Evolutionary conservation across 805 yeast genomes (phyloP).

Genomic region (Kuraishia borneana): DNA sequence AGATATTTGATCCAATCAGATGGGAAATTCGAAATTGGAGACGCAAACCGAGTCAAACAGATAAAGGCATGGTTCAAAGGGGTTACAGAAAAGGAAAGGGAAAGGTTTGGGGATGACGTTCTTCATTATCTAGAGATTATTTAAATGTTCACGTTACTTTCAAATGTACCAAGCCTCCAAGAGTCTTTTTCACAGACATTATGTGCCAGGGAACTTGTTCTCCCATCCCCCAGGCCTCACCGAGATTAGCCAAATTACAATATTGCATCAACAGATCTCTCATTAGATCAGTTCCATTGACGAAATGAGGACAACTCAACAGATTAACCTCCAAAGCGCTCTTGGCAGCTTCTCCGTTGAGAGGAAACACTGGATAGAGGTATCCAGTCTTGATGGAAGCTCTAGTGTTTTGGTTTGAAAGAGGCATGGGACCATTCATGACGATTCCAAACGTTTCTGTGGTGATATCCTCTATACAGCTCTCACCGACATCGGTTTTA

Average conservation of each 20-base stretch:
- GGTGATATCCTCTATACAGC: slow-evolving; percentile 31
- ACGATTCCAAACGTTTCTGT: slow-evolving; percentile 46
- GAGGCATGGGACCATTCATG: slow-evolving; percentile 49
- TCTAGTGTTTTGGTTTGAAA: slow-evolving; percentile 60
- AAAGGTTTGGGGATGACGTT: background rate
- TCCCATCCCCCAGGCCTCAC: slow-evolving; percentile 24
- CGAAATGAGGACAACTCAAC: slow-evolving; percentile 62
- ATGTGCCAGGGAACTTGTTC: slow-evolving; percentile 66
- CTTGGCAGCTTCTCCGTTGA: slow-evolving; percentile 5
- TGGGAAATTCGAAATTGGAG: background rate
- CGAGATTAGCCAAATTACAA: slow-evolving; percentile 39
- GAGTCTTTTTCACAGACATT: slow-evolving; percentile 49
- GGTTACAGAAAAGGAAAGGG: background rate
- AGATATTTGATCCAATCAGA: background rate
- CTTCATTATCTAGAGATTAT: background rate
- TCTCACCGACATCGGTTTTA: background rate
- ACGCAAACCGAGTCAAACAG: background rate
- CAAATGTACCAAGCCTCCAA: slow-evolving; percentile 49
- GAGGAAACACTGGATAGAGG: slow-evolving; percentile 28
- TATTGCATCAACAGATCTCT: slow-evolving; percentile 47
- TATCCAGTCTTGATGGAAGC: slow-evolving; percentile 66
- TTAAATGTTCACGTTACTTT: slow-evolving; percentile 19
- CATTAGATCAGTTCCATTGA: slow-evolving; percentile 44
- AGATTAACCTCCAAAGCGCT: slow-evolving; percentile 49
- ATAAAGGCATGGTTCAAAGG: slow-evolving; percentile 3